A percentile compares a stretch with the other conserved stretches of the same genome.
Conservation (phyloP, 192 early-diverging fungal genomes). For the Podila clonocystis region DNA sequence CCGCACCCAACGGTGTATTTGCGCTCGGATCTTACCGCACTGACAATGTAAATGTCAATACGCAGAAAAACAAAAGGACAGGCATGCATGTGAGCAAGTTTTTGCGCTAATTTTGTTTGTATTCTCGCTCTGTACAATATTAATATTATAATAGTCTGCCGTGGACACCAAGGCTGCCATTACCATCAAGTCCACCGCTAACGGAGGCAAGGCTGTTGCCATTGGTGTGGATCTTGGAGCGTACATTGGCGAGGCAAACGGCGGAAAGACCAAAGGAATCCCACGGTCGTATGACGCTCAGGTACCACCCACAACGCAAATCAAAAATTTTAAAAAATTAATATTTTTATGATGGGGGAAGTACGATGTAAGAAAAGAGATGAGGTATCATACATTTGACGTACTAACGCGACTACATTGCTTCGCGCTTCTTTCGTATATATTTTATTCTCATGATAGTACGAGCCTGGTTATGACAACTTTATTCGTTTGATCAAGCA, state of each 20-base stretch:
- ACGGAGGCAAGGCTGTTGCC: constrained; percentile 20
- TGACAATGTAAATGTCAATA: not conserved
- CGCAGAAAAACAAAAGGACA: not conserved
- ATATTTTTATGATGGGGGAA: not conserved
- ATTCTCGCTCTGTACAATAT: constrained; percentile 1
- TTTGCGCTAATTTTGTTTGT: not conserved
- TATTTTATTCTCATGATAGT: constrained; percentile 16
- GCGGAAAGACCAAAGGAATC: constrained; percentile 19
- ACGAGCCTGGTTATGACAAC: constrained; percentile 23
- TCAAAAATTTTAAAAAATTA: no score
- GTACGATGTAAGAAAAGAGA: no score
- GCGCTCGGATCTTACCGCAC: not conserved
- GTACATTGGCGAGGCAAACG: constrained; percentile 10
- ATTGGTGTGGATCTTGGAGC: constrained; percentile 22
- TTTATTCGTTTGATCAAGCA: constrained; percentile 16
- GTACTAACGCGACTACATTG: not conserved
- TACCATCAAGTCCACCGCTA: constrained; percentile 11
- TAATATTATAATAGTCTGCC: not conserved
- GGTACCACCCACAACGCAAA: not conserved
- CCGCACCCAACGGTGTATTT: not conserved
- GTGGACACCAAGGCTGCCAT: constrained; percentile 2
- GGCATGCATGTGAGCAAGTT: not conserved
- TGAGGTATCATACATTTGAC: no score
- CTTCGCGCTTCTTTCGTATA: not conserved
- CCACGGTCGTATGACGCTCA: constrained; percentile 16